Evolutionary conservation across 805 yeast genomes (phyloP).

Genomic region (Hanseniaspora meyeri): DNA sequence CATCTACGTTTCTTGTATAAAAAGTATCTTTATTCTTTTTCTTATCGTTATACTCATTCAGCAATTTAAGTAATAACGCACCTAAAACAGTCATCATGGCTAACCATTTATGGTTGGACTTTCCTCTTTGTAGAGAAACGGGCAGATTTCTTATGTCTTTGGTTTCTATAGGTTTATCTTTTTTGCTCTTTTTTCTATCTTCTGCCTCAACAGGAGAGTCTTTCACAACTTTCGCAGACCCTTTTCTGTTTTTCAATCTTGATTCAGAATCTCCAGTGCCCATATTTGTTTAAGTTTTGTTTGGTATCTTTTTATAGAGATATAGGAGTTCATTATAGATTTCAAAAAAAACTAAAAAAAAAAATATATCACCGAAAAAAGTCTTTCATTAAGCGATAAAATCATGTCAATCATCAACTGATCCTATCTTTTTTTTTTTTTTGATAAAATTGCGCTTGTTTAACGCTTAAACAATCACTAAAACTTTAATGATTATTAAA

Average conservation of each 20-base stretch:
- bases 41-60: constrained; percentile 5
- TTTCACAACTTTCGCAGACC: neutral
- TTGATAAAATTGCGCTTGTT: no score
- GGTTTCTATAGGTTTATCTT: neutral
- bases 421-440: no score
- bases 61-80: neutral
- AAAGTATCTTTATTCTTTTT: neutral
- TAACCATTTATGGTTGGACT: constrained; percentile 9
- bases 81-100: constrained; percentile 10
- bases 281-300: neutral
- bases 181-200: neutral
- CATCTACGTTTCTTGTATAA: neutral
- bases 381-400: no score
- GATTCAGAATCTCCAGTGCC: neutral
- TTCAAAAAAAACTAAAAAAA: neutral
- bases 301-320: neutral
- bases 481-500: neutral
- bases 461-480: neutral
- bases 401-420: no score
- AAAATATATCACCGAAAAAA: neutral
- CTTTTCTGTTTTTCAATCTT: neutral
- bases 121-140: constrained; percentile 6
- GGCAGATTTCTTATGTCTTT: constrained; percentile 3
- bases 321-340: no score
- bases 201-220: neutral